Percentiles rank a stretch among this genome's conserved stretches.
These are phyloP conservation scores for Piloderma croceum DNA, from an alignment of 768 basidiomycete species.

Conservation along the genomic window DNA sequence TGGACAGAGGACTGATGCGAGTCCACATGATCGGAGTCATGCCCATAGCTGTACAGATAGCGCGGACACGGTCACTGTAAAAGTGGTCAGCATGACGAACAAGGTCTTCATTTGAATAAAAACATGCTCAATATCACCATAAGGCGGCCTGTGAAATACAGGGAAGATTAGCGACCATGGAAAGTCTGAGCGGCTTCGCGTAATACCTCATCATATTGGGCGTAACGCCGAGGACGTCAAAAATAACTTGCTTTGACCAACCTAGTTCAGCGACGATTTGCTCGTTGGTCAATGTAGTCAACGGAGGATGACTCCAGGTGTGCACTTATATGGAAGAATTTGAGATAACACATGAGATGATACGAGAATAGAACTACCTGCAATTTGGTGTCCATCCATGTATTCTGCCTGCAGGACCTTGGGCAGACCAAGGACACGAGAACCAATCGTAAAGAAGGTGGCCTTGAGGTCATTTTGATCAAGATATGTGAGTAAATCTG, in stretches of 20 bases:
- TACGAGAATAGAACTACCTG: constrained; percentile 31
- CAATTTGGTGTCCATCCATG: constrained; percentile 74
- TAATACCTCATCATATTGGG: constrained; percentile 69
- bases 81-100: constrained; percentile 6
- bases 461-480: constrained; percentile 58
- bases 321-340: constrained; percentile 27
- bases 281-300: constrained; percentile 75
- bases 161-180: not conserved
- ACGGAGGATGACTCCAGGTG: constrained; percentile 66
- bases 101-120: not conserved
- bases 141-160: constrained; percentile 46
- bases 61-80: constrained; percentile 78
- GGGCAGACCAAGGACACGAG: constrained; percentile 69
- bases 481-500: constrained; percentile 67
- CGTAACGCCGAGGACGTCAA: constrained; percentile 72
- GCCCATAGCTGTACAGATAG: constrained; percentile 78
- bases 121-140: constrained; percentile 68
- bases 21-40: constrained; percentile 85
- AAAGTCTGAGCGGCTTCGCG: too few relatives aligned
- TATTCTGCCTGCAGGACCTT: constrained; percentile 68
- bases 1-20: constrained; percentile 48
- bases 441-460: constrained; percentile 87
- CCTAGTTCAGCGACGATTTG: constrained; percentile 84
- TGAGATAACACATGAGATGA: not conserved
- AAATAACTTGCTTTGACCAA: constrained; percentile 82